A percentile compares a stretch with the other conserved stretches of the same genome.
Evolutionary conservation across 164 flowering plant genomes (phyloP).

Genomic region (Macadamia integrifolia): DNA sequence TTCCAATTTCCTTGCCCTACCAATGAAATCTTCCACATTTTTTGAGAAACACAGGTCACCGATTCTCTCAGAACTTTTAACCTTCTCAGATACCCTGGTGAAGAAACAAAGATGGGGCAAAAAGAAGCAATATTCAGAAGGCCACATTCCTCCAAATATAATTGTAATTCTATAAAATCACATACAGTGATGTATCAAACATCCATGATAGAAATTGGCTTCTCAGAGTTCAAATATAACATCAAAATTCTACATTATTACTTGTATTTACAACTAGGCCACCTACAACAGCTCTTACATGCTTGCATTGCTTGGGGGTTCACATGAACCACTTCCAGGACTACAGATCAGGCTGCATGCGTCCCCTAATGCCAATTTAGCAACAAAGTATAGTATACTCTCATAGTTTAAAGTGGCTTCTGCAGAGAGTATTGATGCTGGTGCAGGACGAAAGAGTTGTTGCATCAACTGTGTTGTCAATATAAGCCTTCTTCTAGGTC

Average conservation of each 20-base stretch:
- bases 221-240: not conserved
- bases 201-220: not conserved
- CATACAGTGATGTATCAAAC: no score
- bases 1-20: constrained; percentile 53
- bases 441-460: constrained; percentile 44
- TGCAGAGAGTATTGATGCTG: constrained; percentile 31
- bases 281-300: constrained; percentile 27
- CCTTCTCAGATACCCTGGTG: constrained; percentile 42
- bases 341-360: constrained; percentile 34
- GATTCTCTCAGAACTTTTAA: constrained; percentile 25
- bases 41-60: constrained; percentile 33
- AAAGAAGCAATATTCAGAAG: not conserved
- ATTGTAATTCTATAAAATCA: no score
- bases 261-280: not conserved
- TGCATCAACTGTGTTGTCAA: constrained; percentile 61
- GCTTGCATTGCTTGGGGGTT: constrained; percentile 11
- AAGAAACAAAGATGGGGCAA: not conserved
- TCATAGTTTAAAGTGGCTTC: constrained; percentile 38
- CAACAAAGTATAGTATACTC: constrained; percentile 28
- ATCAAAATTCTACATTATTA: not conserved
- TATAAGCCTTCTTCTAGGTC: constrained; percentile 44
- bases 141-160: not conserved
- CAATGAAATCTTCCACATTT: constrained; percentile 44
- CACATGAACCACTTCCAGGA: constrained; percentile 16
- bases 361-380: constrained; percentile 43